These are phyloP conservation scores for Colletotrichum zoysiae DNA, from an alignment of 2,329 filamentous ascomycete genomes.

Conservation along the genomic window DNA sequence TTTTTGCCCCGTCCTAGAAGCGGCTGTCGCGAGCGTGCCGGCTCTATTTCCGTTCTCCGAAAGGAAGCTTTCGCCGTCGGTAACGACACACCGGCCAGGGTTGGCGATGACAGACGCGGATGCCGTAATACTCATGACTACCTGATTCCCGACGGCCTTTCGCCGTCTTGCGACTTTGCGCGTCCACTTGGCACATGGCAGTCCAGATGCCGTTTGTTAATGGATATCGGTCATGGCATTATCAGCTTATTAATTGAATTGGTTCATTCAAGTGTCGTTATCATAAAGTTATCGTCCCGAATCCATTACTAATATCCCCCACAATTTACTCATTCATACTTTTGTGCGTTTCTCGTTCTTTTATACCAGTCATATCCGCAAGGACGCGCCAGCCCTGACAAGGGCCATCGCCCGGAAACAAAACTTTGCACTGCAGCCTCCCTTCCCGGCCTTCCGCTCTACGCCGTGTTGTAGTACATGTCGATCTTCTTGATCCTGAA, in stretches of 20 bases:
- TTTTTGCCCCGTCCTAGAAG: neutral
- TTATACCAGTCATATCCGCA: neutral
- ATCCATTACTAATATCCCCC: neutral
- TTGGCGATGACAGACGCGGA: neutral
- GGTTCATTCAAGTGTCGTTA: neutral
- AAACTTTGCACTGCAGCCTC: neutral
- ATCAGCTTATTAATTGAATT: neutral
- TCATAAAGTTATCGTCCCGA: neutral
- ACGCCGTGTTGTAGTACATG: conserved; percentile 49
- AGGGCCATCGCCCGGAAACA: neutral
- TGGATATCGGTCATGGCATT: neutral
- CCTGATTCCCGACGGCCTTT: neutral
- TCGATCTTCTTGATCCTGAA: conserved; percentile 40
- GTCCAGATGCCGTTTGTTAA: neutral
- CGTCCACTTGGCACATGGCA: neutral
- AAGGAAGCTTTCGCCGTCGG: neutral
- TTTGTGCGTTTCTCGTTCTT: neutral
- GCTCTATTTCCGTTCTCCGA: neutral
- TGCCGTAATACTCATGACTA: neutral
- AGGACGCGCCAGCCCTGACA: neutral
- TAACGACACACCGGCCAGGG: neutral
- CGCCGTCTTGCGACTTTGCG: neutral
- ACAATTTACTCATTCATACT: neutral
- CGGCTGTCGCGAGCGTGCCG: neutral
- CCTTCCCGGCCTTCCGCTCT: no score